A percentile compares a stretch with the other conserved stretches of the same genome.
Evolutionary conservation across 441 rosid genomes (phyloP).

Genomic region (Sinapis alba): DNA sequence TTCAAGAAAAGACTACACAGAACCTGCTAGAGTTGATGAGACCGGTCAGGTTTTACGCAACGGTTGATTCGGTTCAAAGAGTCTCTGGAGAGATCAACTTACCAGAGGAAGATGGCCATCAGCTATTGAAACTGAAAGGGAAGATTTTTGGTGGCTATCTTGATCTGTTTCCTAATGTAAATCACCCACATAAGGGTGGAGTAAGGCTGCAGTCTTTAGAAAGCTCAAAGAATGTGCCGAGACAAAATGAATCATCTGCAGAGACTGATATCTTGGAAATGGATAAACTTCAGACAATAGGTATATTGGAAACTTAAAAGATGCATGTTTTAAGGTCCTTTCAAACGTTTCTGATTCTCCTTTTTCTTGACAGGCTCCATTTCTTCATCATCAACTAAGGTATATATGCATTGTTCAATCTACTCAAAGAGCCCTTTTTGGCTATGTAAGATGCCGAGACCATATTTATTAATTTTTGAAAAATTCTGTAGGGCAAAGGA

Average conservation of each 20-base stretch:
- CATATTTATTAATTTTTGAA: not conserved
- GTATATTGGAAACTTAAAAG: too few relatives aligned
- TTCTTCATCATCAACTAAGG: conserved; percentile 55
- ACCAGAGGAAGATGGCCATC: conserved; percentile 44
- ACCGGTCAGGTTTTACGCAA: conserved; percentile 53
- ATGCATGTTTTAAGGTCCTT: too few relatives aligned
- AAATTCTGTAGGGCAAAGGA: conserved; percentile 48
- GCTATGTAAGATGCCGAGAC: not conserved
- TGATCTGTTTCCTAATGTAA: conserved; percentile 48
- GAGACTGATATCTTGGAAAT: conserved; percentile 35
- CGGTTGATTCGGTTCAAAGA: conserved; percentile 48
- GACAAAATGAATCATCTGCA: conserved; percentile 60
- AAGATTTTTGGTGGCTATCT: conserved; percentile 34
- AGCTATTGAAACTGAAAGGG: conserved; percentile 50
- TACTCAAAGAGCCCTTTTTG: not conserved
- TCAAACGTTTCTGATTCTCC: conserved; percentile 31
- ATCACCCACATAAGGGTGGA: conserved; percentile 49
- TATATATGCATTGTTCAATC: conserved; percentile 31
- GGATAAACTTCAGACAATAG: conserved; percentile 35
- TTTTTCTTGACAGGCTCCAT: conserved; percentile 55
- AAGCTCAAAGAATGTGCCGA: conserved; percentile 48
- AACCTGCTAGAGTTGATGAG: conserved; percentile 33
- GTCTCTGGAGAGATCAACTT: conserved; percentile 40
- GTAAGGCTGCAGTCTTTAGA: conserved; percentile 55
- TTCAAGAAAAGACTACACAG: conserved; percentile 35